Percentiles rank a stretch among this genome's conserved stretches.
phyloP scores from a whole-genome alignment of 2,329 filamentous ascomycete species.

The Pseudogymnoascus sp. region DNA sequence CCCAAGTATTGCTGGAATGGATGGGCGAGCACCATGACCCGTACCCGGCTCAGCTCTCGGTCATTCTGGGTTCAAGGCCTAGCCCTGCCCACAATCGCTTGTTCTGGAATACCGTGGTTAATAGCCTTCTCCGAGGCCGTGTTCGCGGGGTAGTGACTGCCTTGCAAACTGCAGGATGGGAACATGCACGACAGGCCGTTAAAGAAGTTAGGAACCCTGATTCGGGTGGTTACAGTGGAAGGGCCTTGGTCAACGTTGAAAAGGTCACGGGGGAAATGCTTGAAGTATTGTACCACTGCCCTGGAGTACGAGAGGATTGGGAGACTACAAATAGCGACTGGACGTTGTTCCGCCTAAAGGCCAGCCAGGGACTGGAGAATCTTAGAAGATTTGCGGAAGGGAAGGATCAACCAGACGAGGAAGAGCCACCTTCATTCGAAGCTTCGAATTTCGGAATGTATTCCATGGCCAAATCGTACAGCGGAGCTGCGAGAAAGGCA shows the following conservation, averaged over 20 bases:
- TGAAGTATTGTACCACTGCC: conserved; percentile 64
- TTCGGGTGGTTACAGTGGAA: conserved; percentile 61
- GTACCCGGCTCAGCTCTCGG: conserved; percentile 57
- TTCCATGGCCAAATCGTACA: conserved; percentile 51
- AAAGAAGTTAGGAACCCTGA: conserved; percentile 48
- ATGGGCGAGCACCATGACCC: conserved; percentile 66
- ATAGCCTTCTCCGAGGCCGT: conserved; percentile 65
- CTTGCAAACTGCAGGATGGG: conserved; percentile 69
- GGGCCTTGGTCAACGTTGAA: conserved; percentile 70
- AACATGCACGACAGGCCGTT: conserved; percentile 56
- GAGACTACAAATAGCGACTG: conserved; percentile 74
- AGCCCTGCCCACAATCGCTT: conserved; percentile 67
- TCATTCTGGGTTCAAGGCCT: conserved; percentile 55
- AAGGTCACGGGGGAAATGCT: conserved; percentile 61
- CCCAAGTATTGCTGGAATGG: conserved; percentile 77
- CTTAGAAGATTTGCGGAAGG: conserved; percentile 75
- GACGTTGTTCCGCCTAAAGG: conserved; percentile 72
- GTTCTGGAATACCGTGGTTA: conserved; percentile 82
- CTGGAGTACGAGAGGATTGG: conserved; percentile 63
- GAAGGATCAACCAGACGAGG: conserved; percentile 40
- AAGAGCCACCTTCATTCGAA: conserved; percentile 31
- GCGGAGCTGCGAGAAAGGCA: conserved; percentile 61
- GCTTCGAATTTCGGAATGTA: conserved; percentile 34
- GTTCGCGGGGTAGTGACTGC: conserved; percentile 58
- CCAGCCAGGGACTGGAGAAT: conserved; percentile 59